Evolutionary conservation across 352 stramenopile genomes (phyloP), one percentile per base, ranked within the genome.

Genomic region (Pythium dissimile): DNA sequence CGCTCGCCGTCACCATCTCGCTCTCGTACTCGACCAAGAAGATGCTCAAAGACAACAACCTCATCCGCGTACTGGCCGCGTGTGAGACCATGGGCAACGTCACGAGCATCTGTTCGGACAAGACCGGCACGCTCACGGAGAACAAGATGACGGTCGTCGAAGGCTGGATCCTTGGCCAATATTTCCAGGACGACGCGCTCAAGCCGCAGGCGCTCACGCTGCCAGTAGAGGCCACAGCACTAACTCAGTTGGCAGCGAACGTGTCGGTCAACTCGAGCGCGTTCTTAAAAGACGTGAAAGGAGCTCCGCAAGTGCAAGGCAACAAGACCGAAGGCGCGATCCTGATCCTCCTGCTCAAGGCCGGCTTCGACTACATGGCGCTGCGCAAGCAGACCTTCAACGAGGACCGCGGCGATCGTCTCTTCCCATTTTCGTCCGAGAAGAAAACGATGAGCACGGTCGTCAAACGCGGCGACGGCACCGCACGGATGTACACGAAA

Each of bases 31-130:
- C 84, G 21, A 99, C 92, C 13, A 98, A 97, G 56, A 97, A 98
- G 52, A 99, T 99, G 96, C 96, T 98, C 51, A 89, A 92, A 42
- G 96, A 99, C 70, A 96, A 99, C 70, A 99, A 99, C 67, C 84
- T 99, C 30, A 98, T 99, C 30, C 97, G 97, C 45, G 88, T 98
- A 24, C 75, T 99, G 13, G 88, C 96, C 24, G 95, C 95, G 11
- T 98, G 95, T 68, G 97, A 99, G 76, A 99, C 96, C 4, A 97
- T 98, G 80, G 95, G 96, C 30, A 98, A 94, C 70, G 95, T 95
- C 18, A 99, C 95, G 2, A 98, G 92, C 13, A 98, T 99, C 66
- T 99, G 92, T 61, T 97, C 89, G 1, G 94, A 98, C 73, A 98
- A 97, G 72, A 98, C 95, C 0, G 95, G 95, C 55, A 99, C 95